Percentiles rank a stretch among this genome's conserved stretches.
Conservation (phyloP, 1,139 yeast species). For the Pichia sp. region DNA sequence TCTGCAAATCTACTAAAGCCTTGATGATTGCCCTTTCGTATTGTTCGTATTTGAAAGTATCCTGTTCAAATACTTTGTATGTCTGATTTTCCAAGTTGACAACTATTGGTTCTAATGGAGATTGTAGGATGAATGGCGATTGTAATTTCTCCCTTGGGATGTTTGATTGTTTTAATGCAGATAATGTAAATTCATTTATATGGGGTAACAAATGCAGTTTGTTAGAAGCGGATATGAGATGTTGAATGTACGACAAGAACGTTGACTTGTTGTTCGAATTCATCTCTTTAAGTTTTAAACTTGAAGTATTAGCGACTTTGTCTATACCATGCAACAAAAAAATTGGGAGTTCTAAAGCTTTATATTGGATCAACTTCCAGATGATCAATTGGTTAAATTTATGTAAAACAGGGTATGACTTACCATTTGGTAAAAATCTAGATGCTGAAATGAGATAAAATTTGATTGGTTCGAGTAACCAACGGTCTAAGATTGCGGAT, state of each 20-base stretch:
- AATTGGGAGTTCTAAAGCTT: conserved; percentile 30
- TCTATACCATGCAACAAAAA: conserved; percentile 46
- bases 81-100: conserved; percentile 55
- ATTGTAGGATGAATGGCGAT: conserved; percentile 24
- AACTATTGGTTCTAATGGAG: conserved; percentile 72
- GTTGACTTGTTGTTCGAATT: conserved; percentile 31
- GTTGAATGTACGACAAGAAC: conserved; percentile 46
- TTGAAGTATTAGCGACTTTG: conserved; percentile 23
- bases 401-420: conserved; percentile 60
- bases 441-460: conserved; percentile 53
- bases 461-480: conserved; percentile 66
- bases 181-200: conserved; percentile 25
- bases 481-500: conserved; percentile 46
- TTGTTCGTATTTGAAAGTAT: conserved; percentile 60
- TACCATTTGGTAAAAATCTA: conserved; percentile 53
- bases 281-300: conserved; percentile 18
- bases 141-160: conserved; percentile 7
- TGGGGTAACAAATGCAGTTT: conserved; percentile 26
- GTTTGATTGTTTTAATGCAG: conserved; percentile 19
- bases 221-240: conserved; percentile 21
- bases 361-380: conserved; percentile 35
- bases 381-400: conserved; percentile 50
- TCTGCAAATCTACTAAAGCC: conserved; percentile 47
- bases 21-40: conserved; percentile 64
- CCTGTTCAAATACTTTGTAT: conserved; percentile 70